Evolutionary conservation across 805 yeast genomes (phyloP), one percentile per base, ranked within the genome.

Genomic region (Wickerhamiella siamensis): DNA sequence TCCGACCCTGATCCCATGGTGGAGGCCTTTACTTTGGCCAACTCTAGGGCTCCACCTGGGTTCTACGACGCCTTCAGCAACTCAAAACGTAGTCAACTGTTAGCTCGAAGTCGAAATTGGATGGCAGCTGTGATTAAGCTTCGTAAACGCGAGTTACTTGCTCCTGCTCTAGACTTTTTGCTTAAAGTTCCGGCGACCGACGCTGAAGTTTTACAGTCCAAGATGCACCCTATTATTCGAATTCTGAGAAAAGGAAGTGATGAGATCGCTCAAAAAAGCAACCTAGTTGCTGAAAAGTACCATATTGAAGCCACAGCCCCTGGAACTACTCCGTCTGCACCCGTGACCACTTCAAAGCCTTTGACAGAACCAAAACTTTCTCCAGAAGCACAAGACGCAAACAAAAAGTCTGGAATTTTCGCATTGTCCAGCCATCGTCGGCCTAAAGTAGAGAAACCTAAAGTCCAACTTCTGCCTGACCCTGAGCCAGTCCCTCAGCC

Each of bases 91-190:
- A 31, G 33, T 21, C 43, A 42, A n/a, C 33, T 46, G 21, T 18
- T 42, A 8, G 46, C 47, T 9, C 43, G 54, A 8, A 40, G 46
- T 34, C 47, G 52, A 27, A 51, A 44, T 43, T 49, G 50, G 51
- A 38, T 51, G 39, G 40, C 47, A 12, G 42, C 40, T 18, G 19
- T 43, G 36, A 19, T 37, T 31, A 46, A 48, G 24, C 43, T 41
- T 10, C 40, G 43, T 19, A 29, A 40, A 12, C 20, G 20, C 12
- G 27, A 17, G 14, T 40, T 41, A 21, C 21, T 42, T 15, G 27
- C 18, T 5, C 32, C 43, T 9, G 51, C 44, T 4, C 39, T 51
- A 5, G n/a, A 29, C 39, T 38, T 46, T 12, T 33, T 51, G 4
- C 14, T 6, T 4, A 20, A 35, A 14, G 35, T 49, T 5, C 41